phyloP scores from a whole-genome alignment of 306 rosid species.

The Fragaria ananassa region DNA sequence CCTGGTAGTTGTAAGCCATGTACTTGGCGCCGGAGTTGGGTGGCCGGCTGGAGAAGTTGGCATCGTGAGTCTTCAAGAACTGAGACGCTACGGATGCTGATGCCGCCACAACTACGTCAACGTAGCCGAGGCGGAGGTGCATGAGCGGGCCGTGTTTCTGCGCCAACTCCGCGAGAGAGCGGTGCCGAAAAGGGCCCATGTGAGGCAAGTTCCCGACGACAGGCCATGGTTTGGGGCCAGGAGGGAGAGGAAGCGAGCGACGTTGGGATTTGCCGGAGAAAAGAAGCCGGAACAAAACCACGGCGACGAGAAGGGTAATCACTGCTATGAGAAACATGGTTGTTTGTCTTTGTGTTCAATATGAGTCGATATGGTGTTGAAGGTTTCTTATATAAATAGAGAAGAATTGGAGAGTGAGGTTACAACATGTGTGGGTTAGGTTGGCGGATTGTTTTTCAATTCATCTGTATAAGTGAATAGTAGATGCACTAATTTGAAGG shows the following conservation, averaged over 20 bases:
- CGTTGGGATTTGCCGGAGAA: background rate
- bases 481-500: background rate
- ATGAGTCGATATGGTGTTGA: background rate
- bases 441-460: background rate
- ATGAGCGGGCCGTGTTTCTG: slow-evolving; percentile 60
- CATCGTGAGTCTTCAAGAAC: slow-evolving; percentile 61
- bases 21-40: slow-evolving; percentile 74
- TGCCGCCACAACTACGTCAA: slow-evolving; percentile 63
- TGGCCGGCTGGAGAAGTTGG: slow-evolving; percentile 75
- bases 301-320: slow-evolving; percentile 18
- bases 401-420: background rate
- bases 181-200: slow-evolving; percentile 70
- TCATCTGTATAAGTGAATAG: background rate
- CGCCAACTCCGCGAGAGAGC: slow-evolving; percentile 58
- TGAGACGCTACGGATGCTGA: slow-evolving; percentile 73
- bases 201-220: slow-evolving; percentile 75
- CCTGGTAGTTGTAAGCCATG: slow-evolving; percentile 69
- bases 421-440: slow-evolving; percentile 1
- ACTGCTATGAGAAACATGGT: slow-evolving; percentile 13
- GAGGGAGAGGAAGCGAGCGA: slow-evolving; percentile 43
- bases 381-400: background rate
- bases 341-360: background rate
- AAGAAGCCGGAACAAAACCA: slow-evolving; percentile 26
- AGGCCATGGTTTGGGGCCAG: slow-evolving; percentile 89
- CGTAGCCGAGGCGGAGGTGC: slow-evolving; percentile 64